Evolutionary conservation across 805 yeast genomes (phyloP), one percentile per base, ranked within the genome.

Genomic region (Zygosaccharomyces bailii): DNA sequence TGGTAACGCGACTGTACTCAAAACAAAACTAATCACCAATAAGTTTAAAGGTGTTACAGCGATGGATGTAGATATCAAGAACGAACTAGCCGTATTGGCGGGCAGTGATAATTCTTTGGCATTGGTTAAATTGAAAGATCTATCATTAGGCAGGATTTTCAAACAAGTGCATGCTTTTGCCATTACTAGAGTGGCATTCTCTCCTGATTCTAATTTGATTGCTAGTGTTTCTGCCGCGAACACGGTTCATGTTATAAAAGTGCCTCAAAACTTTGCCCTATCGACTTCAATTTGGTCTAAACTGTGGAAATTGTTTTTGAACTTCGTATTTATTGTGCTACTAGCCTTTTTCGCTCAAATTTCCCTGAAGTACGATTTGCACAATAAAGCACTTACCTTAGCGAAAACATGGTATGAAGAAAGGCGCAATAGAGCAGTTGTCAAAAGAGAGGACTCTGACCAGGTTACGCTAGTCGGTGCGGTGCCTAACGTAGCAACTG

Each of bases 171-270:
- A 89, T 61, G 69, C 74, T 6, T 86, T 86, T 61, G 88, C 95
- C 19, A 80, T 88, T 42, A 88, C 96, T 0, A 74, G 76, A 34
- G 78, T 86, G 7, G 69, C 78, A 2, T 81, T 87, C 48, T 81
- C 88, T 4, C 82, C 85, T 10, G 73, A 79, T 58, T 88, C 90
- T 5, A 66, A 75, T 40, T 73, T 72, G 44, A 65, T 87, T 39
- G 91, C 87, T 2, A 76, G 87, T 17, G 82, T 80, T 0, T 82
- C 91, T 25, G 95, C 90, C 1, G 86, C 93, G 2, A 82, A 84
- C 49, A 74, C 87, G 1, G 75, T 88, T 21, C 79, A 75, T 53
- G 79, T 87, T 6, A 66, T 82, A 45, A 71, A 69, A 45, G 61
- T 87, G 16, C 90, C 93, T 3, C 66, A 63, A 18, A 73, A 72